Evolutionary conservation across 257 asterid genomes (phyloP).

Genomic region (Solanum virginianum): DNA sequence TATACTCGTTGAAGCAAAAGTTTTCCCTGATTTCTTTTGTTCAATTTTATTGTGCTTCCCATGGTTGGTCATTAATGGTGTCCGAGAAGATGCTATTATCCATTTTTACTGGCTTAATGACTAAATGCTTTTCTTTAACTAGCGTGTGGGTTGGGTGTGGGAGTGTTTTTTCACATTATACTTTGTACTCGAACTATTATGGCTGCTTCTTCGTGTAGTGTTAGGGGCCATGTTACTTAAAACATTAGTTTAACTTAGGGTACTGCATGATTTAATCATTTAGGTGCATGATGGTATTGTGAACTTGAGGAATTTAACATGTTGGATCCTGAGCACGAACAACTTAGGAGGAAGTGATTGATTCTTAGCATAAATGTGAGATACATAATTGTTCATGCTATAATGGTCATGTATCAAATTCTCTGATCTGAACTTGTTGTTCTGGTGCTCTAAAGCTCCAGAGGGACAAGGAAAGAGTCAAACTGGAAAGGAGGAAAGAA

Average conservation of each 20-base stretch:
- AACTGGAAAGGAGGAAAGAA: constrained; percentile 35
- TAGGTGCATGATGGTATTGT: not conserved
- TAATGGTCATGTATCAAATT: constrained; percentile 12
- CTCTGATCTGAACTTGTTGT: constrained; percentile 36
- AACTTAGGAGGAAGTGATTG: not conserved
- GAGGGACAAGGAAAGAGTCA: constrained; percentile 37
- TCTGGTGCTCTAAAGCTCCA: constrained; percentile 87
- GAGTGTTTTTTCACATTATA: not conserved
- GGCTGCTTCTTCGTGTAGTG: not conserved
- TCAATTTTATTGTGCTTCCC: not conserved
- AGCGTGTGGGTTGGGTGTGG: not conserved
- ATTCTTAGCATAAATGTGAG: not conserved
- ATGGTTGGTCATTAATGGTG: not conserved
- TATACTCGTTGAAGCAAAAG: not conserved
- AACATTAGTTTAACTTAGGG: not conserved
- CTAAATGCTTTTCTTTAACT: not conserved
- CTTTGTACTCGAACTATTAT: not conserved
- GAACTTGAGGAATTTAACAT: not conserved
- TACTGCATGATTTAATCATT: not conserved
- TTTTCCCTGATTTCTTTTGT: not conserved
- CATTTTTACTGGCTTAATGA: not conserved
- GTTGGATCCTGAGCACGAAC: not conserved
- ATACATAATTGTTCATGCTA: constrained; percentile 2
- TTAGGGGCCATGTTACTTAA: not conserved
- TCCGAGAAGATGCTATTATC: not conserved